Conservation (phyloP, 139 green algal species). For the Pseudopediastrum boryanum region DNA sequence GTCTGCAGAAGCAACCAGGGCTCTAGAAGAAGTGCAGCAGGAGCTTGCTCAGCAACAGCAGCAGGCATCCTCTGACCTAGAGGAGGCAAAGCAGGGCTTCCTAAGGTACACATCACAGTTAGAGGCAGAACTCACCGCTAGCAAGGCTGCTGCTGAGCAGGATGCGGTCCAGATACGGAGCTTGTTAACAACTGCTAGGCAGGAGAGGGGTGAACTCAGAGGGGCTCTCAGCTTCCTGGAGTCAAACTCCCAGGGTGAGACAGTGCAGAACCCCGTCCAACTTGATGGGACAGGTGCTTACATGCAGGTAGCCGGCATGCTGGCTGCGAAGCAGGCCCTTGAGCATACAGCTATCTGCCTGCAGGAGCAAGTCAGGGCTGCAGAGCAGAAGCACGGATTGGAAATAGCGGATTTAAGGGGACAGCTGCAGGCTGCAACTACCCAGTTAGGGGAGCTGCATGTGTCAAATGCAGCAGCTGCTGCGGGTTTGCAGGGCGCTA, state of each 20-base stretch:
- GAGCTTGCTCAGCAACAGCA: background rate
- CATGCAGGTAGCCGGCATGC: background rate
- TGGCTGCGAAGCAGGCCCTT: background rate
- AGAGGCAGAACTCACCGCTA: conserved; percentile 12
- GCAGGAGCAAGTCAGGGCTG: background rate
- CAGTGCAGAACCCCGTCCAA: background rate
- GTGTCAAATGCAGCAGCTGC: conserved; percentile 12
- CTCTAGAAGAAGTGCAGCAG: background rate
- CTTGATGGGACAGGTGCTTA: background rate
- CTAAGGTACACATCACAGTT: background rate
- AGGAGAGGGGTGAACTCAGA: background rate
- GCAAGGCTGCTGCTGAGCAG: background rate
- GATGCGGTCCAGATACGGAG: background rate
- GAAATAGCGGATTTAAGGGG: no score
- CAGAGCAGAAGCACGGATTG: background rate
- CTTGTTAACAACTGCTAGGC: background rate
- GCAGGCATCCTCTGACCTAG: background rate
- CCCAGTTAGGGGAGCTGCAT: no score
- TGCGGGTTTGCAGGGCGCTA: no score
- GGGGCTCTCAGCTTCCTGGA: background rate
- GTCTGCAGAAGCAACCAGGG: no score
- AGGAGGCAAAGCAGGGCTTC: background rate
- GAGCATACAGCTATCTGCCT: background rate
- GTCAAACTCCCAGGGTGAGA: background rate
- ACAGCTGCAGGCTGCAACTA: no score